Percentiles rank a stretch among this genome's conserved stretches.
Conservation (phyloP, 495 filamentous ascomycete genomes). For the Patellaria atrata region DNA sequence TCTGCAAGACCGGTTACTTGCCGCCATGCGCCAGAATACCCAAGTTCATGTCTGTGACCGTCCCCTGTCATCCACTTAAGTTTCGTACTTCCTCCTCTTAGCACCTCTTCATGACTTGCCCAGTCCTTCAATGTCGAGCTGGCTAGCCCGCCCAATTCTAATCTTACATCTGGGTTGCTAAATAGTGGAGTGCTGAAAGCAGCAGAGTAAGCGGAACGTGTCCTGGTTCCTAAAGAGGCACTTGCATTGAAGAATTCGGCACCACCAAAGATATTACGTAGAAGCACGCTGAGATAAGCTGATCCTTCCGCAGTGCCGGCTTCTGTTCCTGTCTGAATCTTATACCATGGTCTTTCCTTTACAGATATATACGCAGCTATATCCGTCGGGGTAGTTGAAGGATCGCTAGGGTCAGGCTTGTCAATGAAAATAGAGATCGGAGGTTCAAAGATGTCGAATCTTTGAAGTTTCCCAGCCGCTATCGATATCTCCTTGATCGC, state of each 20-base stretch:
- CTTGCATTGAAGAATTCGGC: constrained; percentile 79
- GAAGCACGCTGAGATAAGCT: constrained; percentile 67
- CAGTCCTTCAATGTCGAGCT: constrained; percentile 75
- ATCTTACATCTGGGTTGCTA: constrained; percentile 63
- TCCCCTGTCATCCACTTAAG: constrained; percentile 48
- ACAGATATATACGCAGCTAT: constrained; percentile 64
- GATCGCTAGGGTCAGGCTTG: constrained; percentile 43
- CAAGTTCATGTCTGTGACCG: constrained; percentile 54
- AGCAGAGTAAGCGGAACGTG: constrained; percentile 74
- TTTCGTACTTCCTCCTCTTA: constrained; percentile 67
- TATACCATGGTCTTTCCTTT: constrained; percentile 61
- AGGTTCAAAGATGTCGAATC: constrained; percentile 78
- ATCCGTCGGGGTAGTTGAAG: constrained; percentile 49
- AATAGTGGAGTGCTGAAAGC: constrained; percentile 66
- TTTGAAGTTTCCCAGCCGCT: constrained; percentile 57
- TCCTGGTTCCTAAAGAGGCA: constrained; percentile 75
- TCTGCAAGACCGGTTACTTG: constrained; percentile 65
- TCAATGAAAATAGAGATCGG: constrained; percentile 71
- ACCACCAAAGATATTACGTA: constrained; percentile 88
- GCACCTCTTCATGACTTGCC: constrained; percentile 82
- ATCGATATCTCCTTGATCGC: constrained; percentile 53
- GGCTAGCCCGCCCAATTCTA: constrained; percentile 60
- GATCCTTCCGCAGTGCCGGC: constrained; percentile 83
- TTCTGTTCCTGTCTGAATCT: constrained; percentile 84
- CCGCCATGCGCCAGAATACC: constrained; percentile 71